Percentiles rank a stretch among this genome's conserved stretches.
Evolutionary conservation across 805 yeast genomes (phyloP).

Genomic region (Spathaspora arborariae): DNA sequence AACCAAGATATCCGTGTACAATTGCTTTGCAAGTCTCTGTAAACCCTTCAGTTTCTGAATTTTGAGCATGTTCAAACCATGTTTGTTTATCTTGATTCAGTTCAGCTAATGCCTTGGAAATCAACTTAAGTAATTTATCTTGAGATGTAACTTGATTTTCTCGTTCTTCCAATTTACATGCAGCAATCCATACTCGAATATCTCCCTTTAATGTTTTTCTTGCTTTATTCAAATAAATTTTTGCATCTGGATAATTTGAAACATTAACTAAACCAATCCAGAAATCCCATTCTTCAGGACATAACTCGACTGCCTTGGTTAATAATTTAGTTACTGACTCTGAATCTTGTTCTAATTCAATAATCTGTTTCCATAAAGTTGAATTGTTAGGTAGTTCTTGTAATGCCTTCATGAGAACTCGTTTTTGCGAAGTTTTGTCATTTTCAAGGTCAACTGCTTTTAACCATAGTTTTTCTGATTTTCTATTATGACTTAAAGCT

Average conservation of each 20-base stretch:
- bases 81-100: conserved; percentile 34
- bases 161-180: conserved; percentile 58
- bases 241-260: conserved; percentile 47
- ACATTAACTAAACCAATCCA: conserved; percentile 59
- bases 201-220: conserved; percentile 49
- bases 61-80: conserved; percentile 58
- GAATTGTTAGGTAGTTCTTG: conserved; percentile 57
- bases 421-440: conserved; percentile 48
- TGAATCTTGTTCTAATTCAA: conserved; percentile 53
- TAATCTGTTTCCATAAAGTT: conserved; percentile 65
- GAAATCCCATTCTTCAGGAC: conserved; percentile 60
- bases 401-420: conserved; percentile 67
- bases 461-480: conserved; percentile 66
- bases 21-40: conserved; percentile 51
- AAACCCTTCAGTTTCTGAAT: conserved; percentile 47
- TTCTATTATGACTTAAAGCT: conserved; percentile 56
- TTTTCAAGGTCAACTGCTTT: conserved; percentile 64
- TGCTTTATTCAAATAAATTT: conserved; percentile 54
- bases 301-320: conserved; percentile 60
- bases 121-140: conserved; percentile 44
- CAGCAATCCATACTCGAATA: conserved; percentile 63
- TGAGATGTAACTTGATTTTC: conserved; percentile 45
- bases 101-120: conserved; percentile 47
- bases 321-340: conserved; percentile 52
- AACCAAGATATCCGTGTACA: conserved; percentile 39